These are phyloP conservation scores for Beta vulgaris DNA, from an alignment of 148 eudicot species.

Conservation along the genomic window DNA sequence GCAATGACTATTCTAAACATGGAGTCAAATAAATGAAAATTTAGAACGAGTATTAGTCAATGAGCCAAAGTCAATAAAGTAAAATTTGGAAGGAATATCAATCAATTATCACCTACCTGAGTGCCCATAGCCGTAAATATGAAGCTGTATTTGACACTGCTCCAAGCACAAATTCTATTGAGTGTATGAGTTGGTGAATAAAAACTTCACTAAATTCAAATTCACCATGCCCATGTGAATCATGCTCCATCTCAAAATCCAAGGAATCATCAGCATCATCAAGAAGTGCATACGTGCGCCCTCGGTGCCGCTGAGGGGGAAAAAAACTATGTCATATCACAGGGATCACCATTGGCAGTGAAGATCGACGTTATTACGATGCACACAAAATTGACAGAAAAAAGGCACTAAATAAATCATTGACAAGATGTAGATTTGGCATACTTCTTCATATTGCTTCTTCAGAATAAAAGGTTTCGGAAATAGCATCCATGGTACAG, in stretches of 20 bases:
- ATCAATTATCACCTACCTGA: conserved; percentile 50
- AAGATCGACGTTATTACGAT: neutral
- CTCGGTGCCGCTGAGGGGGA: conserved; percentile 76
- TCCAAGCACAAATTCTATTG: conserved; percentile 86
- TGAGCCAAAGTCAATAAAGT: neutral
- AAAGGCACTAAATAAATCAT: neutral
- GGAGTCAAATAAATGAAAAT: neutral
- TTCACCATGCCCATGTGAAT: conserved; percentile 58
- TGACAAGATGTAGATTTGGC: conserved; percentile 13
- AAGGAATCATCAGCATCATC: conserved; percentile 44
- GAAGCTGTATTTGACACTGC: conserved; percentile 92
- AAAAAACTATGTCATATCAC: neutral
- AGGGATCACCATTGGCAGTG: too few relatives aligned
- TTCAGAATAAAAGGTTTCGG: conserved; percentile 90
- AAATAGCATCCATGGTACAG: conserved; percentile 91
- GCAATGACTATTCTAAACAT: neutral
- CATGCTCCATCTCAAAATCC: conserved; percentile 51
- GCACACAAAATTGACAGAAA: neutral
- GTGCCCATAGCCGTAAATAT: conserved; percentile 87
- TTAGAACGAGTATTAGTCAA: neutral
- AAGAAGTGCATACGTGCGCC: conserved; percentile 51
- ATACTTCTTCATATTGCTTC: conserved; percentile 77
- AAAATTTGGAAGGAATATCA: neutral
- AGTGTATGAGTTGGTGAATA: conserved; percentile 84
- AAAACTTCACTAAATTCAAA: conserved; percentile 75